Conservation (phyloP, 1,139 yeast genomes). For the Pichia sp. region DNA sequence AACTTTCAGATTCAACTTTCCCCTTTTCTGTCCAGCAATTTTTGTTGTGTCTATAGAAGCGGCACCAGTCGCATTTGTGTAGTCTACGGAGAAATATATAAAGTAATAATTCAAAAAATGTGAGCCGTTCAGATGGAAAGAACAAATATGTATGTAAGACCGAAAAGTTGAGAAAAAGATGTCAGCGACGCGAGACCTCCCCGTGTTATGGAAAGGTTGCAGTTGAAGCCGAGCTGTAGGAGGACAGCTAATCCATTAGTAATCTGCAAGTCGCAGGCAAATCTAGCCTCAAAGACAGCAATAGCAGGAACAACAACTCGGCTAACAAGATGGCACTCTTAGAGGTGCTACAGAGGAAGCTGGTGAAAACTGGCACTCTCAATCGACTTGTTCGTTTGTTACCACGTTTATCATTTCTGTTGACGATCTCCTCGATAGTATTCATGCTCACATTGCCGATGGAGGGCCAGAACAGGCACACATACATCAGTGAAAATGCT, state of each 20-base stretch:
- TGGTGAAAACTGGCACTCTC: conserved; percentile 55
- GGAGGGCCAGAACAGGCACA: conserved; percentile 75
- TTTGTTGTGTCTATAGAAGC: neutral
- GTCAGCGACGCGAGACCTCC: neutral
- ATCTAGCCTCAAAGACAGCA: neutral
- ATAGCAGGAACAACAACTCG: neutral
- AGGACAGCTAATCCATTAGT: neutral
- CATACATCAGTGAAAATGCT: conserved; percentile 94
- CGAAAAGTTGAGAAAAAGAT: neutral
- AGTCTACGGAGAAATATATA: neutral
- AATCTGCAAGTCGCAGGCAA: no score
- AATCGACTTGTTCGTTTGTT: conserved; percentile 54
- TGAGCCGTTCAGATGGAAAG: no score
- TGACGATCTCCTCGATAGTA: conserved; percentile 54
- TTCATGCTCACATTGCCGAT: conserved; percentile 73
- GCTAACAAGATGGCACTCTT: conserved; percentile 30
- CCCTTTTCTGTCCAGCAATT: neutral
- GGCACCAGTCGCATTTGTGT: neutral
- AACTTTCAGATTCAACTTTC: neutral
- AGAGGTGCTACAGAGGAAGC: conserved; percentile 30
- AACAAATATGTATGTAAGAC: neutral
- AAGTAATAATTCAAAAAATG: no score
- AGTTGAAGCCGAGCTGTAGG: neutral
- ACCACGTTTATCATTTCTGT: conserved; percentile 59
- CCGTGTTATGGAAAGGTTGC: neutral